Evolutionary conservation across 352 stramenopile species (phyloP), one percentile per base, ranked within the genome.

Genomic region (Globisporangium nodosum): DNA sequence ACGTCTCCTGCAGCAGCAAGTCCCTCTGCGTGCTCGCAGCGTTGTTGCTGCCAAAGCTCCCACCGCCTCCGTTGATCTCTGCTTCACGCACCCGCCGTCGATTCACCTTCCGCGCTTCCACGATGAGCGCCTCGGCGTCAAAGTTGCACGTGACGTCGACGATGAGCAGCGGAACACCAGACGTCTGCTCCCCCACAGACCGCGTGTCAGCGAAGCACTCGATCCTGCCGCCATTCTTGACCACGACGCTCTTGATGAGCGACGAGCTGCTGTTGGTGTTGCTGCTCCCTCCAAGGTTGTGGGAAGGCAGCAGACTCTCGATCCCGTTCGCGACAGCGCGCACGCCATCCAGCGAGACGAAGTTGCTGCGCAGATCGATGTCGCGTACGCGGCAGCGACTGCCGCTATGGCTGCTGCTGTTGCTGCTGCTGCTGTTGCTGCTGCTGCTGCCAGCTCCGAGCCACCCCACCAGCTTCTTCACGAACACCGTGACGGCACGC

Each of bases 351-450:
- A 88, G 66, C 16, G 78, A 84, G 52, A 92, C 69, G 58, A 66
- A 88, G 48, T 92, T 92, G n/a, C 76, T 65, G 21, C 81, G 80
- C 16, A 92, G 59, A 59, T 89, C 76, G 7, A 92, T 45, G 53
- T 90, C 71, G 27, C 62, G 56, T 11, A 87, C 54, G 7, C 52
- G 49, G 3, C 24, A 50, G 0, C 5, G 45, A 20, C 16, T 30
- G 16, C 43, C 49, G 3, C 33, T 24, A 8, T 35, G 40, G 31
- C 43, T 50, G 45, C 33, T 27, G 43, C n/a, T 46, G 2, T 7
- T 49, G 21, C 15, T 45, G 30, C 33, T 55, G 15, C 35, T 56
- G 18, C 45, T 18, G 2, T 7, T 49, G 21, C 15, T 45, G 30
- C 33, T 55, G 15, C 35, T 56, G 18, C 45, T 18, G 2, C 45